Base-by-base conservation (phyloP, 768 basidiomycete species). In the Royoungia palumana region DNA sequence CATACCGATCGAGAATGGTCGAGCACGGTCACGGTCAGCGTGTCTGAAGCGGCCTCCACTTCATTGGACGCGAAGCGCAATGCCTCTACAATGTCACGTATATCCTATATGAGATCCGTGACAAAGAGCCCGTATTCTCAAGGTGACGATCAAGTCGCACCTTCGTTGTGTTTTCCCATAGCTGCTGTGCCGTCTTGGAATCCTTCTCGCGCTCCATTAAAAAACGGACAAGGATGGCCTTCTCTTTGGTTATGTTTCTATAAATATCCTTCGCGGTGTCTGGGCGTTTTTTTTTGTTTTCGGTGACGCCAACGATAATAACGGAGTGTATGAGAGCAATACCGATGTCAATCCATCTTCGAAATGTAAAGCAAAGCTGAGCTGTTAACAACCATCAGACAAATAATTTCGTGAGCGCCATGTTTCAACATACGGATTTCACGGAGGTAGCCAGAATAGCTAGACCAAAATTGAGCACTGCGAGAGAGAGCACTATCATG, bases 391-490 rank as follows among this genome's bases (percentile, higher is more conserved):
- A 51, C 57, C 53, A 61, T 69, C 61, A 66, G 41, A 49, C 36
- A 32, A 46, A 37, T 22, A 30, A 39, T 35, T 30, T 39, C 37
- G 45, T 24, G 41, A 44, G 32, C 47, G 49, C 24, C n/a, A 34
- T 21, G 47, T 58, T 53, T 54, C 53, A 47, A 80, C 86, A 64
- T 61, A 86, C 87, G 79, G 48, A 87, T 75, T 73, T 89, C 87
- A 37, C 87, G 79, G 43, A 90, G 73, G 66, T 90, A 89, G 0
- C 88, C 88, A 3, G 88, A 90, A 65, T 89, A 89, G 48, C 85
- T 88, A 4, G 88, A 88, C 88, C 88, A 90, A 58, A 83, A 85
- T 58, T 90, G 88, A 8, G 87, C 80, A 60, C 88, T 89, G 41
- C 87, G 73, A 14, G 87, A 81, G 10, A 90, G 67, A 12, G 88